Base-by-base conservation (phyloP, 306 rosid species). In the Hylodesmum podocarpum region DNA sequence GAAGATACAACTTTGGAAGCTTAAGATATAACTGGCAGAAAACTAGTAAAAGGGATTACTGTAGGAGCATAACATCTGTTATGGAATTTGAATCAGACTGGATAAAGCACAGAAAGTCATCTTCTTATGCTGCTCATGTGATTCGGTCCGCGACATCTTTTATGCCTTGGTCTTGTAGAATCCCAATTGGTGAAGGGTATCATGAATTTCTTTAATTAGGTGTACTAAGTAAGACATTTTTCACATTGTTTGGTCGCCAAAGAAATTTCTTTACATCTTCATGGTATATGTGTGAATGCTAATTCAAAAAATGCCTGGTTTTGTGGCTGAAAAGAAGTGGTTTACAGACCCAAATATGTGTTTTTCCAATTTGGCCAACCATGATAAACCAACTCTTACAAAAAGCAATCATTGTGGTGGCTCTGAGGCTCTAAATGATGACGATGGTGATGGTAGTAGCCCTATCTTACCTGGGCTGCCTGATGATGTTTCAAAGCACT, bases 161-260 rank as follows among this genome's bases (percentile, higher is more conserved):
- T 81, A 88, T 86, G 91, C 89, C 91, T 82, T 94, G 98, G 98
- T 90, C 98, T 73, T 85, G 93, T 82, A 89, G 87, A 89, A 90
- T 94, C 65, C 98, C 94, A 29, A 90, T 94, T 18, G 89, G 90
- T 73, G 93, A 91, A 73, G 91, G 87, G 77, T 94, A 86, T 83
- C 87, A 88, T 8, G 98, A 89, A 67, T 80, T 87, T 84, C 89
- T 86, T 36, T 90, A 89, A 6, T 65, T 39, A 39, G 51, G 21
- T 39, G 51, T 65, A 22, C 34, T 39, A 12, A 22, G 51, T 21
- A 65, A 65, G 51, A 21, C 51, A 22, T 40, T 65, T 65, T 64
- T 65, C 50, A 22, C 71, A 65, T 11, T 64, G 70, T 64, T 64
- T 64, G 49, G 44, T 82, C 73, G n/a, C 65, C 58, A 29, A 80